Base-by-base conservation (phyloP, 148 eudicot genomes). In the Suaeda aralocaspica region DNA sequence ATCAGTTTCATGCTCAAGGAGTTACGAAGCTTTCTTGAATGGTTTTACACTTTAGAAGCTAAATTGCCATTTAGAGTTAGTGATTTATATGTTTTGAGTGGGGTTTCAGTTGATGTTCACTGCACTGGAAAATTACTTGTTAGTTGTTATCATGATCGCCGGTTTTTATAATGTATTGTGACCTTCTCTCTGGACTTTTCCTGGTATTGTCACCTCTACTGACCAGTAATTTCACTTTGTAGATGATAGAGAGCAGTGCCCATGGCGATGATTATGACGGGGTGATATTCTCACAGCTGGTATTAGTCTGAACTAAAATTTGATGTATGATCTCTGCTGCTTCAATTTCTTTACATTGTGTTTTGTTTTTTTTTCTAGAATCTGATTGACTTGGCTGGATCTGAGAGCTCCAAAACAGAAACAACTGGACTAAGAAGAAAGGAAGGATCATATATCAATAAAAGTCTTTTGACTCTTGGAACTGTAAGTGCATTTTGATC, bases 331-430 rank as follows among this genome's bases (percentile, higher is more conserved):
- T 10, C 28, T 74, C 39, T 33, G 33, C 25, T n/a, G 45, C 14
- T 41, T 70, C 34, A 14, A 15, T 34, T 16, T 19, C 1, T 63
- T 63, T 22, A 30, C 22, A 22, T 12, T 6, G 66, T 42, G 50
- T 62, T 28, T 16, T 28, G 1, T 42, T 28, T 24, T 12, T 34
- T 45, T 26, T 30, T 24, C 60, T 71, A 94, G 99, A 94, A 94
- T 78, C 79, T 94, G 75, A 94, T 94, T 74, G 99, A 94, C 80
- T 79, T 94, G 64, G 99, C 99, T 74, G 99, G 99, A 81, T 94
- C 99, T 24, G 99, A 94, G 79, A 94, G 97, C 85, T 91, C 99
- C 75, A 94, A 94, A 87, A 94, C 99, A 59, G 99, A 94, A 83
- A 94, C 99, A 29, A 91, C 93, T 50, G 99, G 99, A 59, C 67